Evolutionary conservation across 2,329 filamentous ascomycete species (phyloP).

Genomic region (Epichloe baconii): DNA sequence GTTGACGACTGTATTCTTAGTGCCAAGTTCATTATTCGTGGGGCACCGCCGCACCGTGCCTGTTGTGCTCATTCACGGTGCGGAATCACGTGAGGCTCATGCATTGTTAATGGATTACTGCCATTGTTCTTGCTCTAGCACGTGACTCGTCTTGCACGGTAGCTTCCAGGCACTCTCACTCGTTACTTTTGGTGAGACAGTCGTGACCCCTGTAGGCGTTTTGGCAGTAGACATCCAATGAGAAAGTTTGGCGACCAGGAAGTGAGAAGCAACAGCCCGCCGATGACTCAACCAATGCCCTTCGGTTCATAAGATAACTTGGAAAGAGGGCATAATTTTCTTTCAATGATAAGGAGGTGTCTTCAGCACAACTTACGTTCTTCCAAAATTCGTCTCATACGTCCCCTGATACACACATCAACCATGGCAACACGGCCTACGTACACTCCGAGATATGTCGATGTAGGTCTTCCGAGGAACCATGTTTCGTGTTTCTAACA

Average conservation of each 20-base stretch:
- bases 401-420: conserved; percentile 4
- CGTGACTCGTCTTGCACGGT: no score
- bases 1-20: background rate
- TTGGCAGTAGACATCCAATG: no score
- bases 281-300: background rate
- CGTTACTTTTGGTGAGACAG: no score
- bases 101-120: conserved; percentile 5
- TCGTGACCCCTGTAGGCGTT: no score
- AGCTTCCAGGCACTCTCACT: no score
- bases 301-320: background rate
- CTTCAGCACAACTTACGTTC: background rate
- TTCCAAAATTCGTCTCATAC: background rate
- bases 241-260: background rate
- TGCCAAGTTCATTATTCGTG: background rate
- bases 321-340: background rate
- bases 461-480: conserved; percentile 29
- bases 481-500: background rate
- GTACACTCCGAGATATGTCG: conserved; percentile 42
- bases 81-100: conserved; percentile 11
- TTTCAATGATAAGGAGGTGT: conserved; percentile 2
- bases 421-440: conserved; percentile 16
- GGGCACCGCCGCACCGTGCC: conserved; percentile 4
- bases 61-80: conserved; percentile 6
- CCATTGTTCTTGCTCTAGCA: no score
- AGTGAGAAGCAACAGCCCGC: background rate